Conservation (phyloP, 2,329 filamentous ascomycete genomes). For the Botrytis porri region DNA sequence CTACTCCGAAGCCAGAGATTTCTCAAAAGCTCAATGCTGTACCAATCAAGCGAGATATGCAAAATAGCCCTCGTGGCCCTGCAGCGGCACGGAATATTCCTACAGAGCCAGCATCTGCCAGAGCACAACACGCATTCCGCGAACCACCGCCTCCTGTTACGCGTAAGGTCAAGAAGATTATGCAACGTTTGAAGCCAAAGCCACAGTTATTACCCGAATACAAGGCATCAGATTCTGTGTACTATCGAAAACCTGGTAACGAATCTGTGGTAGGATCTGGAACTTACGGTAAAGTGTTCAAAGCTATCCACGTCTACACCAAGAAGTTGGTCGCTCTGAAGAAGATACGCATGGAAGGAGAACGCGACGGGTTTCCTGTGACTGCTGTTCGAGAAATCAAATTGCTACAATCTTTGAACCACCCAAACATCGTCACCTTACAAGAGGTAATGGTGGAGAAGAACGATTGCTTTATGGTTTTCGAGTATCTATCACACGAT, state of each 20-base stretch:
- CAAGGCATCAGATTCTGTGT: conserved; percentile 80
- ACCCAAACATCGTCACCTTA: conserved; percentile 77
- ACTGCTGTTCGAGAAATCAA: conserved; percentile 91
- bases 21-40: conserved; percentile 65
- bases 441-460: conserved; percentile 97
- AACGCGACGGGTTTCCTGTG: conserved; percentile 86
- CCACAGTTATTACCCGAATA: conserved; percentile 71
- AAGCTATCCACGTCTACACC: conserved; percentile 89
- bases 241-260: conserved; percentile 93
- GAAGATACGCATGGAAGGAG: conserved; percentile 89
- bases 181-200: conserved; percentile 68
- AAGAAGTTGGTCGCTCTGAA: conserved; percentile 81
- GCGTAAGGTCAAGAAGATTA: conserved; percentile 62
- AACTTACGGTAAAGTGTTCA: conserved; percentile 95
- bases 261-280: conserved; percentile 94
- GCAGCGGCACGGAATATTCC: conserved; percentile 44
- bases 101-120: conserved; percentile 53
- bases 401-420: conserved; percentile 79
- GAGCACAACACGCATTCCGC: conserved; percentile 35
- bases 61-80: conserved; percentile 41
- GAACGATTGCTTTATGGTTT: conserved; percentile 99
- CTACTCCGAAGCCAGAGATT: conserved; percentile 59
- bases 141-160: conserved; percentile 42
- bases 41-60: conserved; percentile 30
- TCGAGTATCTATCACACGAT: conserved; percentile 96